Base-by-base conservation (phyloP, 345 rosid genomes). In the Cardiospermum halicacabum region DNA sequence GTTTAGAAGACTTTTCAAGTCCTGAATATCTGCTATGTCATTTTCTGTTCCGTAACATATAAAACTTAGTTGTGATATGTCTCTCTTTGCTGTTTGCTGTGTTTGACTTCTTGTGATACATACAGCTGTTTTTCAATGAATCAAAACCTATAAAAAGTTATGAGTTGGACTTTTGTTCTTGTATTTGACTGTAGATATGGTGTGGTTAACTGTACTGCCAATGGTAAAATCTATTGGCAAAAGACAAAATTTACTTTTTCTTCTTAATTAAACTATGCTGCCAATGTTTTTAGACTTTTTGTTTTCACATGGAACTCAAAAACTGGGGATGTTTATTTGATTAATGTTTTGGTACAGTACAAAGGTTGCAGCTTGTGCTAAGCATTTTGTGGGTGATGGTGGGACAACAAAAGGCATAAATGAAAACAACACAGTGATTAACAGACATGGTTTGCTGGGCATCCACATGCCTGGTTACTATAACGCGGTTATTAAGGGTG, bases 351-450 rank as follows among this genome's bases (percentile, higher is more conserved):
- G 34, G 37, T 9, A 56, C 75, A 94, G 99, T 72, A 75, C 67
- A 31, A 89, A 89, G 6, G 86, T 91, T 66, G 99, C 89, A 25
- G 96, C 97, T 36, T 91, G 96, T 67, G 93, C 99, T 6, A 91
- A 94, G 82, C 96, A 94, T 51, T 94, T 75, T 51, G 93, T 94
- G 48, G 99, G 92, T 28, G 99, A 94, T 65, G 99, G 99, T 58
- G 99, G 99, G 64, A 94, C 97, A 16, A 62, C 73, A 7, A 0
- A 72, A 0, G 97, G 99, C 36, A 69, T 91, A 53, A 82, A 94
- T 62, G 96, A 87, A 85, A 68, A 81, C 73, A 87, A 93, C 78
- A 85, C 89, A 0, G 60, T 81, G 26, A 81, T 56, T 47, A 78
- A 78, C 73, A 56, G 84, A 37, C 84, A 86, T 12, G 89, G 83